phyloP scores from a whole-genome alignment of 2,329 filamentous ascomycete species.

The Alternaria sp. region DNA sequence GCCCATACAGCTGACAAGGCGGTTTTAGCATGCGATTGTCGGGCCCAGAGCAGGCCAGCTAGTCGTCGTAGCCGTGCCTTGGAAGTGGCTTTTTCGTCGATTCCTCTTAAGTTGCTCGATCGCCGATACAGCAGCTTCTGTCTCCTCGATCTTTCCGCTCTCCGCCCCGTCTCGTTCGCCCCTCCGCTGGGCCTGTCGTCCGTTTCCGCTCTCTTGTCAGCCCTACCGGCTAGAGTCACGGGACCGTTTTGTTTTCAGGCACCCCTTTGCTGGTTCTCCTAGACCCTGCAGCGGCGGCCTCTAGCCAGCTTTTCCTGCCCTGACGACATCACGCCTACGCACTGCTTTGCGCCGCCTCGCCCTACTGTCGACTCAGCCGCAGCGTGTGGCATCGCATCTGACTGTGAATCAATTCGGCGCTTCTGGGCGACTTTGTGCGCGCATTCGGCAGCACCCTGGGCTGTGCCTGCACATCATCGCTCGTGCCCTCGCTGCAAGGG shows the following conservation, averaged over 20 bases:
- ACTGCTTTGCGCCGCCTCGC: background rate
- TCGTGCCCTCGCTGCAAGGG: constrained; percentile 1
- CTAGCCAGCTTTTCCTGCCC: constrained; percentile 4
- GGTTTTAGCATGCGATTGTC: constrained; percentile 9
- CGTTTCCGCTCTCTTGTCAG: constrained; percentile 7
- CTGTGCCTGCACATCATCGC: constrained; percentile 12
- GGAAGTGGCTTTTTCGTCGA: constrained; percentile 8
- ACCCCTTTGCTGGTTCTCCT: background rate
- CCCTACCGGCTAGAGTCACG: constrained; percentile 11
- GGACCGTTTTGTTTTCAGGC: constrained; percentile 1
- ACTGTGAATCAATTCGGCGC: background rate
- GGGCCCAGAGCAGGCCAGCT: constrained; percentile 4
- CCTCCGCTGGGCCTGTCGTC: constrained; percentile 4
- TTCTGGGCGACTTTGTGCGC: background rate
- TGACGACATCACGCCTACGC: background rate
- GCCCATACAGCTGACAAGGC: constrained; percentile 12
- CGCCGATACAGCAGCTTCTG: constrained; percentile 4
- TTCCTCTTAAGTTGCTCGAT: constrained; percentile 14
- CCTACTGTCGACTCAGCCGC: background rate
- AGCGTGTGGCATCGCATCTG: background rate
- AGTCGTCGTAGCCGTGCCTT: constrained; percentile 11
- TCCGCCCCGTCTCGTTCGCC: constrained; percentile 4
- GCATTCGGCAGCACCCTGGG: background rate
- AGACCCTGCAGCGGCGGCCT: constrained; percentile 8
- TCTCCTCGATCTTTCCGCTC: background rate